Evolutionary conservation across 2,329 filamentous ascomycete genomes (phyloP), one percentile per base, ranked within the genome.

Genomic region (Cladosporium sphaerospermum): DNA sequence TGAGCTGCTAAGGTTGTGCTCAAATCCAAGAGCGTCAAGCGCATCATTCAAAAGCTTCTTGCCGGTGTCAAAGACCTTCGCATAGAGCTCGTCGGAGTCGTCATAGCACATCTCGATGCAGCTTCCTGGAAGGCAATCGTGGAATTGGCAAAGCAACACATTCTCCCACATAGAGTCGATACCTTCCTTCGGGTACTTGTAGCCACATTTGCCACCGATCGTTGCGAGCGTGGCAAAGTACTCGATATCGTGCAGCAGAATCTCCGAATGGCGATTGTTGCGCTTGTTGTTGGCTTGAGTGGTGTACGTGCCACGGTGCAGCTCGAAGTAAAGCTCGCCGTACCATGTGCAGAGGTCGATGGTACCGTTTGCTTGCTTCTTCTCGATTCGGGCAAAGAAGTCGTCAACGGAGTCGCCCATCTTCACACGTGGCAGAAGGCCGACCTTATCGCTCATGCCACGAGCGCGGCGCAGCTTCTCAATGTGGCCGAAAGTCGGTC

Each of bases 71-170:
- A 95, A 96, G 2, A 96, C 82, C 61, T 89, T 77, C 2, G 81
- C 86, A 66, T 99, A 99, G 6, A 96, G 78, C 69, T 90, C 81
- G 66, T 96, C 87, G 3, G 91, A 95, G 67, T 99, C 93, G 68
- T 95, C 89, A 64, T 97, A 97, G 70, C 90, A 96, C 90, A 97
- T 96, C 69, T 95, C 91, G 62, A 99, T 97, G 33, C 84, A 88
- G 67, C 89, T 96, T 53, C 93, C 93, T 0, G 93, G 93, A 48
- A 99, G 78, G 67, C 93, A 97, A 67, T 99, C 93, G 60, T 99
- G 93, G 77, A 99, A 99, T 65, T 99, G 93, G 61, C 92, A 97
- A 23, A 97, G 81, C 19, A 97, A 78, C 3, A 92, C 86, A 52
- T 81, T 79, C 74, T 97, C 92, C 93, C 93, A 99, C 84, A 99